These are phyloP conservation scores for Stentor coeruleus DNA, from an alignment of 73 alveolate species.

Conservation along the genomic window DNA sequence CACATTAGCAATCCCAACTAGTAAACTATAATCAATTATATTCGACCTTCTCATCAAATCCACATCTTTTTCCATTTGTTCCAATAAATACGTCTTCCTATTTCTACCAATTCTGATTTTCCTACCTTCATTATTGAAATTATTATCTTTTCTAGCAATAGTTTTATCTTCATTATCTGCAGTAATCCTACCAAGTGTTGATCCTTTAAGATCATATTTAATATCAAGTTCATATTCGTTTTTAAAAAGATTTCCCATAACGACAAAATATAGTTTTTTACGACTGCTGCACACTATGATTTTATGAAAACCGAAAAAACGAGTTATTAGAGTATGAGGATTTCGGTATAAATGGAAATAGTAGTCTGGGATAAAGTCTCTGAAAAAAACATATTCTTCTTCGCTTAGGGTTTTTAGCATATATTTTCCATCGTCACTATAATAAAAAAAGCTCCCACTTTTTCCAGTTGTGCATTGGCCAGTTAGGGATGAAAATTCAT, in stretches of 20 bases:
- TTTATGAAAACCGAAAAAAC: constrained; percentile 66
- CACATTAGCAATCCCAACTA: constrained; percentile 66
- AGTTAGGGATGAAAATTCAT: constrained; percentile 37
- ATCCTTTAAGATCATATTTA: constrained; percentile 64
- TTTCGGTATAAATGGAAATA: constrained; percentile 49
- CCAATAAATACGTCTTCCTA: constrained; percentile 45
- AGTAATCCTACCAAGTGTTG: constrained; percentile 54
- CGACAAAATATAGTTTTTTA: constrained; percentile 38
- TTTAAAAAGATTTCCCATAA: constrained; percentile 51
- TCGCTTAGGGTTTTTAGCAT: constrained; percentile 67
- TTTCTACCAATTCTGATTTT: constrained; percentile 51
- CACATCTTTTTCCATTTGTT: constrained; percentile 65
- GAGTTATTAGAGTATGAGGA: constrained; percentile 60
- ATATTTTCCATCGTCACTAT: constrained; percentile 71
- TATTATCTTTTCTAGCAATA: constrained; percentile 79
- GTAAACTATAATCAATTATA: constrained; percentile 77
- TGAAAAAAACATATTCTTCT: constrained; percentile 54
- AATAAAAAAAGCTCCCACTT: constrained; percentile 76
- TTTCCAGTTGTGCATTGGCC: constrained; percentile 68
- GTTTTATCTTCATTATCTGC: constrained; percentile 49
- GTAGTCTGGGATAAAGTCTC: constrained; percentile 63
- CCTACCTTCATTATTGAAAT: constrained; percentile 56
- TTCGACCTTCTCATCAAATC: constrained; percentile 53
- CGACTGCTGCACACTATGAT: constrained; percentile 21
- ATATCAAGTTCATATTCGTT: constrained; percentile 33